phyloP scores from a whole-genome alignment of 2,329 filamentous ascomycete genomes.

The Furcasterigmium sp. region DNA sequence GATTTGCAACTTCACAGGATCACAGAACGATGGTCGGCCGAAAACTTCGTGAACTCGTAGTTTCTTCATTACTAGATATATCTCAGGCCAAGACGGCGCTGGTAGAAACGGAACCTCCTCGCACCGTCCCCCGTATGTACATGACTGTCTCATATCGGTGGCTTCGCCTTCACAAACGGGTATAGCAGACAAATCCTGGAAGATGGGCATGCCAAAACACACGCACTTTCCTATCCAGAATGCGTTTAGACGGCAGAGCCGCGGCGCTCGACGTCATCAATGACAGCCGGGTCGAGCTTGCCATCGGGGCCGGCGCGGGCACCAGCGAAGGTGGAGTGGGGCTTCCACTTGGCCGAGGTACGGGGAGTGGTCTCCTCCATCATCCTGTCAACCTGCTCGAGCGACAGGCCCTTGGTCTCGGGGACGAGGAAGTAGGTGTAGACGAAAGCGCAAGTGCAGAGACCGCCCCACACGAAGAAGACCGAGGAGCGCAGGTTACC shows the following conservation, averaged over 20 bases:
- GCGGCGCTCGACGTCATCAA: constrained; percentile 24
- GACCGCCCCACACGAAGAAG: constrained; percentile 71
- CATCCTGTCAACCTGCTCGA: constrained; percentile 82
- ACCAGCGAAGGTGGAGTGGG: constrained; percentile 61
- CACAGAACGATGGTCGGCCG: no score
- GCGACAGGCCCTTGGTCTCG: constrained; percentile 70
- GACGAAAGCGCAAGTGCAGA: constrained; percentile 54
- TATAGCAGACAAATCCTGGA: no score
- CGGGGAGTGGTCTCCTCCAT: constrained; percentile 79
- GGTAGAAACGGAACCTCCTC: no score
- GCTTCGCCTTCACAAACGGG: no score
- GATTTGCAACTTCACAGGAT: no score
- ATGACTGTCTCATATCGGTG: no score
- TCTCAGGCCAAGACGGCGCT: no score
- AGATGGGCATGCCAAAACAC: no score
- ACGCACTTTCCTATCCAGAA: no score
- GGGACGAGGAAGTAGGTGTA: constrained; percentile 72
- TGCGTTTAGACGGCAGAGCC: constrained; percentile 22
- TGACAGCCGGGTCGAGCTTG: constrained; percentile 21
- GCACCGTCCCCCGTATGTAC: no score
- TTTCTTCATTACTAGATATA: no score
- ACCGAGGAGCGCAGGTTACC: constrained; percentile 65
- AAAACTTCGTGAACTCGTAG: no score
- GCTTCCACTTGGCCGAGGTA: constrained; percentile 71
- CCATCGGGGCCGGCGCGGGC: constrained; percentile 33